phyloP scores from a whole-genome alignment of 73 alveolate genomes.

The Uronychia binucleata region DNA sequence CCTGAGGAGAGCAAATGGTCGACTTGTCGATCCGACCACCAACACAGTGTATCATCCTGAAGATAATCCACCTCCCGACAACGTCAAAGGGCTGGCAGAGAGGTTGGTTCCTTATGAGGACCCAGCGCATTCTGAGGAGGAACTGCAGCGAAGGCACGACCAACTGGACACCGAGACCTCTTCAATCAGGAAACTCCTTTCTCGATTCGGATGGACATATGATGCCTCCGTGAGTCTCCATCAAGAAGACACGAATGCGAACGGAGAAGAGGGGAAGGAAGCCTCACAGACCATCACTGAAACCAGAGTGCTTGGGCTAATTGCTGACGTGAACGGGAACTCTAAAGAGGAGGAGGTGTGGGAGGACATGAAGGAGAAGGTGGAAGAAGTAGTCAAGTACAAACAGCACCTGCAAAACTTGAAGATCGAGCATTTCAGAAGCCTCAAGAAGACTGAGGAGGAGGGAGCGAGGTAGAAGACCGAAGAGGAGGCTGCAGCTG shows the following conservation, averaged over 20 bases:
- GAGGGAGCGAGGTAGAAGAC: slow-evolving; percentile 35
- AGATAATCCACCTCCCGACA: slow-evolving; percentile 93
- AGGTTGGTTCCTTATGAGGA: slow-evolving; percentile 77
- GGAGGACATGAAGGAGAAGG: slow-evolving; percentile 35
- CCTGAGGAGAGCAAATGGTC: slow-evolving; percentile 82
- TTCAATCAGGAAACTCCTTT: slow-evolving; percentile 71
- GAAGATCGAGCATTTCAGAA: slow-evolving; percentile 52
- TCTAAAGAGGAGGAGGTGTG: slow-evolving; percentile 54
- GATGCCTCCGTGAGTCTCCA: neutral
- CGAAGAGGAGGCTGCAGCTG: slow-evolving; percentile 21
- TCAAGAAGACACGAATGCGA: neutral
- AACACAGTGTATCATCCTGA: slow-evolving; percentile 86
- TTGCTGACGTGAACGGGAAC: slow-evolving; percentile 15
- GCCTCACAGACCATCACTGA: neutral
- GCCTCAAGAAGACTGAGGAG: slow-evolving; percentile 47
- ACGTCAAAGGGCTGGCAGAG: slow-evolving; percentile 82
- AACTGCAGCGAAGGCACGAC: slow-evolving; percentile 69
- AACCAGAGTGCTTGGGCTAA: neutral
- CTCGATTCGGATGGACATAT: slow-evolving; percentile 60
- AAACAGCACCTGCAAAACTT: slow-evolving; percentile 56
- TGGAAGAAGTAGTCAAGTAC: slow-evolving; percentile 46
- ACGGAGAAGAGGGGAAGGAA: neutral
- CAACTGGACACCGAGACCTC: slow-evolving; percentile 72
- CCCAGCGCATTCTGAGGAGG: slow-evolving; percentile 70
- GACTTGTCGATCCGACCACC: slow-evolving; percentile 84